A percentile compares a stretch with the other conserved stretches of the same genome.
Conservation (phyloP, 371 early-diverging fungal species). For the Dichotomocladium elegans region DNA sequence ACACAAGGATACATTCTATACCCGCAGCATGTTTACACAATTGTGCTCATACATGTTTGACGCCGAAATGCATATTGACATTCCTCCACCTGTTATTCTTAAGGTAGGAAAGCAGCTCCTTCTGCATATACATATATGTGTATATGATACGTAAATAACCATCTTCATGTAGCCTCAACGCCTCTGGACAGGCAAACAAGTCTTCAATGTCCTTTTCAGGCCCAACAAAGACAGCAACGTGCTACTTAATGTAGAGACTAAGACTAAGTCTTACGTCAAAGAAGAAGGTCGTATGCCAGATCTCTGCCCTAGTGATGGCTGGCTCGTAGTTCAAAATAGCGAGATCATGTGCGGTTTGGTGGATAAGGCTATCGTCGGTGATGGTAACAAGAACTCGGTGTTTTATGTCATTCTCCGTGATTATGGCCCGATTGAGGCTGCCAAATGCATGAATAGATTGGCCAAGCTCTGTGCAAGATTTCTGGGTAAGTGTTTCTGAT, state of each 20-base stretch:
- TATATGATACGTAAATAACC: not conserved
- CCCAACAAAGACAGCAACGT: slow-evolving; percentile 75
- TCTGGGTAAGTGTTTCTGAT: slow-evolving; percentile 65
- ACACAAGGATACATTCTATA: slow-evolving; percentile 92
- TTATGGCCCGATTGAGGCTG: slow-evolving; percentile 84
- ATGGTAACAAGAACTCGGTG: slow-evolving; percentile 92
- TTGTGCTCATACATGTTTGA: slow-evolving; percentile 85
- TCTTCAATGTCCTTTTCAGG: slow-evolving; percentile 83
- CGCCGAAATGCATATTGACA: slow-evolving; percentile 73
- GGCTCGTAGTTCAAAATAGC: slow-evolving; percentile 86
- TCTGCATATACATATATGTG: not conserved
- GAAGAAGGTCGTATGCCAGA: slow-evolving; percentile 60
- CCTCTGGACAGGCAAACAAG: slow-evolving; percentile 65
- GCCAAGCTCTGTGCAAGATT: slow-evolving; percentile 94
- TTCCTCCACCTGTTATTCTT: slow-evolving; percentile 93
- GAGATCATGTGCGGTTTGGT: slow-evolving; percentile 94
- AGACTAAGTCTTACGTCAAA: slow-evolving; percentile 74
- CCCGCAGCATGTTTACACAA: slow-evolving; percentile 91
- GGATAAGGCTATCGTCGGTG: slow-evolving; percentile 96
- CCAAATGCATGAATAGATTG: slow-evolving; percentile 88
- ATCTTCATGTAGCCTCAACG: slow-evolving; percentile 44
- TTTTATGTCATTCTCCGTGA: slow-evolving; percentile 94
- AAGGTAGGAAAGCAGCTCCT: slow-evolving; percentile 56
- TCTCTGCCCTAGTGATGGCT: slow-evolving; percentile 90
- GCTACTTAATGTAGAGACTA: slow-evolving; percentile 85